Evolutionary conservation across 225 moss, liverwort and hornwort species (phyloP), one percentile per base, ranked within the genome.

Genomic region (Polytrichum formosum): DNA sequence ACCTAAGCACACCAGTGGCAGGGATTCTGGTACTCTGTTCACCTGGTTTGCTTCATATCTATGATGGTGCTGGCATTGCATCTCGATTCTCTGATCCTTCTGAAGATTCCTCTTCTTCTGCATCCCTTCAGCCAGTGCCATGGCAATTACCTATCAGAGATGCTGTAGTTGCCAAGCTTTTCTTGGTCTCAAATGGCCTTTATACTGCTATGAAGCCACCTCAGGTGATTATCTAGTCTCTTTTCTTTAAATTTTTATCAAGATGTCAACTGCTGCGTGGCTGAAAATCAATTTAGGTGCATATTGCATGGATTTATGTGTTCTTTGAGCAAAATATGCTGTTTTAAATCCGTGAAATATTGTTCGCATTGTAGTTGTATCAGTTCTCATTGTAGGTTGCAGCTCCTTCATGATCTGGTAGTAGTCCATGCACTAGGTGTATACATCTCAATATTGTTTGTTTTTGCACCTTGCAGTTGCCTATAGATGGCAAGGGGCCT

Each of bases 41-140:
- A 70, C 92, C 94, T 70, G 98, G 94, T 78, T 75, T 94, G 73
- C 88, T 98, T 63, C 92, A 87, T 67, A 81, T 90, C 69, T 98
- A 92, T 77, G 94, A 98, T 82, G 94, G 91, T 67, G 85, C 78
- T 68, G 90, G 85, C 80, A 84, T 93, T 76, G 80, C 78, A 66
- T 77, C 78, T 60, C 81, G 79, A 76, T 92, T 94, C 82, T 72
- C 64, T 69, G 70, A 85, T 79, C 63, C 81, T 61, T 76, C 83
- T 60, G 91, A 94, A 80, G 85, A 83, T 77, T 76, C 81, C 75
- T 76, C 74, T 65, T 86, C 81, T 69, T 84, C 87, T 77, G 66
- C 91, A 71, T 73, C 61, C 77, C 80, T 90, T 87, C 85, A 91
- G 87, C 85, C 98, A 70, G 85, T 92, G 78, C 80, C 81, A 28